phyloP scores from a whole-genome alignment of 768 basidiomycete genomes.

The Brasilioporus rufonigricans region DNA sequence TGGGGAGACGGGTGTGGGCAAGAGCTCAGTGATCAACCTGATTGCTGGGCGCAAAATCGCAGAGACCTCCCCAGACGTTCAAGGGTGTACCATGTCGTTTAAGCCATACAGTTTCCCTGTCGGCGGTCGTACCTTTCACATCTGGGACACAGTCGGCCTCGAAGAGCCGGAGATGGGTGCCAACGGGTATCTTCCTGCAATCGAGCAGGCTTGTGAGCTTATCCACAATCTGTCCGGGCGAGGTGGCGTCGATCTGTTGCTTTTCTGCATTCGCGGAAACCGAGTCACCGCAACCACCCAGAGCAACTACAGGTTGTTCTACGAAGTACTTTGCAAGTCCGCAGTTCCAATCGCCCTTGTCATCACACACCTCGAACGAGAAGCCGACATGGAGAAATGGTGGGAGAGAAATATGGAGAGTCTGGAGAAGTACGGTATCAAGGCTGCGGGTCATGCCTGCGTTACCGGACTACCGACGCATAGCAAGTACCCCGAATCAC shows the following conservation, averaged over 20 bases:
- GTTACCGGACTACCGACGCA: slow-evolving; percentile 33
- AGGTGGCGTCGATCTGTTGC: slow-evolving; percentile 40
- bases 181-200: slow-evolving; percentile 27
- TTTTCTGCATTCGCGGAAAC: slow-evolving; percentile 43
- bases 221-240: slow-evolving; percentile 28
- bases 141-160: slow-evolving; percentile 39
- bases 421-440: slow-evolving; percentile 27
- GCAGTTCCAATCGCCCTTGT: slow-evolving; percentile 31
- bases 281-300: slow-evolving; percentile 36
- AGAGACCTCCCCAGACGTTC: slow-evolving; percentile 24
- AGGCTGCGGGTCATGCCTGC: slow-evolving; percentile 32
- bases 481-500: slow-evolving; percentile 28
- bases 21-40: slow-evolving; percentile 35
- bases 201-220: slow-evolving; percentile 32
- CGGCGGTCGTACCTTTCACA: slow-evolving; percentile 10
- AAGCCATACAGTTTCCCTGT: slow-evolving; percentile 27
- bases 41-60: slow-evolving; percentile 28
- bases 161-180: slow-evolving; percentile 29
- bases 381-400: slow-evolving; percentile 34
- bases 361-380: slow-evolving; percentile 42
- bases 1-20: slow-evolving; percentile 42
- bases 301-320: slow-evolving; percentile 42
- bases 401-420: slow-evolving; percentile 29
- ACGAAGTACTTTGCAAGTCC: slow-evolving; percentile 40
- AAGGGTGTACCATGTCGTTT: slow-evolving; percentile 39